Base-by-base conservation (phyloP, 352 stramenopile genomes). In the Pythium monospermum region DNA sequence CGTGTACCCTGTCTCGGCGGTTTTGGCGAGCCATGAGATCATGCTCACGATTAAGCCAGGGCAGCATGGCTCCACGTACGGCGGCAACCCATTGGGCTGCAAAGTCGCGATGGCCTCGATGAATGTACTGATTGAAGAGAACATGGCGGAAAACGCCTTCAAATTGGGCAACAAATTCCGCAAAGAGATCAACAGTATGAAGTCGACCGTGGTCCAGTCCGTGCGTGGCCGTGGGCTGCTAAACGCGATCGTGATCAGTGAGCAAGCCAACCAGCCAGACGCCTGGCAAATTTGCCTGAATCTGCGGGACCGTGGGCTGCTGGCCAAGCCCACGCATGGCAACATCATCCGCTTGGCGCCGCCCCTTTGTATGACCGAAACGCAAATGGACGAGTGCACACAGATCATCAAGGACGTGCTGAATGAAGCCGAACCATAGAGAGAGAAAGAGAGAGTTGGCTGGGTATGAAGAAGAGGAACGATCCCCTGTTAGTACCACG, bases 261-360 rank as follows among this genome's bases (percentile, higher is more conserved):
- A 94, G 53, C 81, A 96, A 49, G 66, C 91, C 36, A 86, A 87
- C 52, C 87, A 91, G 52, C 66, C 74, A 26, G 67, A 83, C 60
- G 96, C 96, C 16, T 97, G 91, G 87, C 80, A 99, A 44, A 77
- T 99, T 18, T 99, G 97, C 67, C 63, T 99, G 42, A 83, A 87
- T 44, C 83, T 99, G 69, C 93, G 83, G 59, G 76, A 98, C 55
- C 87, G 96, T 61, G 96, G 97, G 1, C 66, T 99, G 28, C 75
- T 99, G 25, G 97, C 97, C 42, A 99, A 99, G 76, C 97, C 96
- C 15, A 99, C 97, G 37, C 97, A 99, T 67, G 95, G 92, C 57
- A 98, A 99, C 75, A 98, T 98, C 68, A 98, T 99, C 68, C 90
- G 96, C 37, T 91, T 99, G 42, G 95, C 96, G 27, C 96, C 96